phyloP scores from a whole-genome alignment of 1,284 basidiomycete species.

The Apiotrichum siamense region DNA sequence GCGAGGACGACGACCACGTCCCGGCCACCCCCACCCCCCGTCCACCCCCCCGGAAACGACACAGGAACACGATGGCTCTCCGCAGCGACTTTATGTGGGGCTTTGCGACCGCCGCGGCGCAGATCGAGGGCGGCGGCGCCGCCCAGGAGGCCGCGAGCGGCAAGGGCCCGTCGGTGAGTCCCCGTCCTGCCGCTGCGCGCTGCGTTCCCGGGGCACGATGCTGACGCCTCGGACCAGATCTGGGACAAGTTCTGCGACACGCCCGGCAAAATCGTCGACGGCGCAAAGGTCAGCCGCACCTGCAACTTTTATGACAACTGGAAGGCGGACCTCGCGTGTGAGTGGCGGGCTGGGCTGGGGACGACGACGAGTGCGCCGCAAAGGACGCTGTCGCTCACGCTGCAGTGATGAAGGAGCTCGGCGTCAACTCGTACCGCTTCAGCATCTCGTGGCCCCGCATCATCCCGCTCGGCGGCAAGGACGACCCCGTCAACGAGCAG shows the following conservation, averaged over 20 bases:
- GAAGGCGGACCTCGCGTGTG: constrained; percentile 59
- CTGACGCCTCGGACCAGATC: constrained; percentile 51
- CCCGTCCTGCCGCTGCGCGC: neutral
- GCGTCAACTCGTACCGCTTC: constrained; percentile 60
- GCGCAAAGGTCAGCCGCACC: constrained; percentile 60
- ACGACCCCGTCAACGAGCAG: constrained; percentile 62
- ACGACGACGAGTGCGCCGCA: neutral
- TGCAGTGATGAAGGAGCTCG: constrained; percentile 55
- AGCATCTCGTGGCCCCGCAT: constrained; percentile 69
- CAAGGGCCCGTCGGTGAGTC: constrained; percentile 26
- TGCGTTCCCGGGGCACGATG: neutral
- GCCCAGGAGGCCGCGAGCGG: constrained; percentile 27
- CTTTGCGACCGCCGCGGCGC: constrained; percentile 60
- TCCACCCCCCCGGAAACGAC: neutral
- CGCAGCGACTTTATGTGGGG: constrained; percentile 60
- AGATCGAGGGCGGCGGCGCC: constrained; percentile 18
- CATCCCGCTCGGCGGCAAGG: constrained; percentile 59
- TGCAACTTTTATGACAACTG: constrained; percentile 64
- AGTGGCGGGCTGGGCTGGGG: constrained; percentile 5
- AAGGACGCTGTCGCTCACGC: constrained; percentile 1
- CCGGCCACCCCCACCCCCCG: neutral
- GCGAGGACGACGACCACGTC: too few relatives aligned
- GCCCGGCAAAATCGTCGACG: constrained; percentile 62
- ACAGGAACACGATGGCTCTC: constrained; percentile 8
- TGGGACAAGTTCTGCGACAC: constrained; percentile 67